A percentile compares a stretch with the other conserved stretches of the same genome.
Conservation (phyloP, 352 stramenopile genomes). For the Thraustochytrium sp. region DNA sequence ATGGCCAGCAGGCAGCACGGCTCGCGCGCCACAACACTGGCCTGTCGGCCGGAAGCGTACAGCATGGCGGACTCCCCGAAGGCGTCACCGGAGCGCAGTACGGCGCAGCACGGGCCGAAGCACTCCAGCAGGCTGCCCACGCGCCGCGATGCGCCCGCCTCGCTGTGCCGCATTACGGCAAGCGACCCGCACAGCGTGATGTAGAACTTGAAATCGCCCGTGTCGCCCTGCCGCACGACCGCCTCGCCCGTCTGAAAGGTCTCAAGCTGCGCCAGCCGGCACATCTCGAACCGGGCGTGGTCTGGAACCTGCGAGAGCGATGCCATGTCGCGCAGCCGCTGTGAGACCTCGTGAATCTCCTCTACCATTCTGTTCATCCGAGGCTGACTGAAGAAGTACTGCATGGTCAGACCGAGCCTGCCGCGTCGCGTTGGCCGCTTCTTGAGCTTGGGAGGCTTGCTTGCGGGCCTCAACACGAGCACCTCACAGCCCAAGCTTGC, state of each 20-base stretch:
- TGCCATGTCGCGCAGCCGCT: neutral
- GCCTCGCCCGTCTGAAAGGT: neutral
- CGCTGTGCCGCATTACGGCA: neutral
- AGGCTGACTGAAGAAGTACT: neutral
- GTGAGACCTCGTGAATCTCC: neutral
- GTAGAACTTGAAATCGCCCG: slow-evolving; percentile 3
- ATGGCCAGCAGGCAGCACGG: neutral
- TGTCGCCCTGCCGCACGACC: slow-evolving; percentile 17
- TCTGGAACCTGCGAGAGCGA: slow-evolving; percentile 12
- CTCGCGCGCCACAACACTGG: neutral
- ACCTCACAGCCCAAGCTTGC: no score
- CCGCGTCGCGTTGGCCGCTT: neutral
- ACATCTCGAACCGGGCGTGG: neutral
- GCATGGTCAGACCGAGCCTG: neutral
- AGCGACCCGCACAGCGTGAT: slow-evolving; percentile 24
- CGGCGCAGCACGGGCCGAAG: neutral
- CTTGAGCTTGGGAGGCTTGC: neutral
- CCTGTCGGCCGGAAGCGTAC: neutral
- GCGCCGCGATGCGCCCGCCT: neutral
- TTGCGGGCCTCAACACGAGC: no score
- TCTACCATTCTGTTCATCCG: neutral
- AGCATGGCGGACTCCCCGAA: slow-evolving; percentile 34
- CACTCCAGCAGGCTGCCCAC: neutral
- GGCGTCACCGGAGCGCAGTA: neutral
- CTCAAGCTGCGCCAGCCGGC: neutral